A percentile compares a stretch with the other conserved stretches of the same genome.
Conservation (phyloP, 768 basidiomycete species). For the Astraeus odoratus region DNA sequence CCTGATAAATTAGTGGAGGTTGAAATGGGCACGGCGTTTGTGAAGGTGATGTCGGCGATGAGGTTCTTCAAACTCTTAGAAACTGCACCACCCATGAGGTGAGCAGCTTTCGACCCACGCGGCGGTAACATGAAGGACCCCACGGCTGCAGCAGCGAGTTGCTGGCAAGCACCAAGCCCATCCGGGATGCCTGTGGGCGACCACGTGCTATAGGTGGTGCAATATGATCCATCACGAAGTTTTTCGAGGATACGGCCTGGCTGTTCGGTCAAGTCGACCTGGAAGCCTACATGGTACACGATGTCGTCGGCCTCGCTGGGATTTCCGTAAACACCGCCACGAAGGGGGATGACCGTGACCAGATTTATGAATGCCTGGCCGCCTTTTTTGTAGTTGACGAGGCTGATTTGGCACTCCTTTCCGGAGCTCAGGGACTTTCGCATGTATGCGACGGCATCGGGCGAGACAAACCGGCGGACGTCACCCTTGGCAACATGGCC, state of each 20-base stretch:
- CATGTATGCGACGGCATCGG: slow-evolving; percentile 59
- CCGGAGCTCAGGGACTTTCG: slow-evolving; percentile 57
- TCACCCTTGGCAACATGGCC: slow-evolving; percentile 47
- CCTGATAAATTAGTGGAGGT: slow-evolving; percentile 32
- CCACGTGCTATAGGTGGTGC: slow-evolving; percentile 48
- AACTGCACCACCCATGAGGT: slow-evolving; percentile 30
- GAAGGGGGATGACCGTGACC: slow-evolving; percentile 83
- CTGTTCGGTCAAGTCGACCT: slow-evolving; percentile 87
- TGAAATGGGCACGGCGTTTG: slow-evolving; percentile 40
- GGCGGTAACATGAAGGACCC: slow-evolving; percentile 10
- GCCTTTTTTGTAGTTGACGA: slow-evolving; percentile 86
- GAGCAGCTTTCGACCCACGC: slow-evolving; percentile 18
- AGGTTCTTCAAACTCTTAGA: slow-evolving; percentile 49
- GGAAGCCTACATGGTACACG: slow-evolving; percentile 90
- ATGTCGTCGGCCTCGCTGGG: slow-evolving; percentile 60
- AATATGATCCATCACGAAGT: slow-evolving; percentile 70
- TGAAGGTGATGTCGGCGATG: slow-evolving; percentile 41
- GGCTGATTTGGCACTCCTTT: slow-evolving; percentile 83
- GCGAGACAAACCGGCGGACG: slow-evolving; percentile 53
- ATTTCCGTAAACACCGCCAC: slow-evolving; percentile 44
- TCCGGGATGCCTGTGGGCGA: neutral
- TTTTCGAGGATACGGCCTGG: slow-evolving; percentile 78
- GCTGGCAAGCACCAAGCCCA: neutral
- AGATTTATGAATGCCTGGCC: slow-evolving; percentile 88
- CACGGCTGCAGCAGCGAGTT: neutral